phyloP scores from a whole-genome alignment of 352 stramenopile species.

The Phytophthora aleatoria region DNA sequence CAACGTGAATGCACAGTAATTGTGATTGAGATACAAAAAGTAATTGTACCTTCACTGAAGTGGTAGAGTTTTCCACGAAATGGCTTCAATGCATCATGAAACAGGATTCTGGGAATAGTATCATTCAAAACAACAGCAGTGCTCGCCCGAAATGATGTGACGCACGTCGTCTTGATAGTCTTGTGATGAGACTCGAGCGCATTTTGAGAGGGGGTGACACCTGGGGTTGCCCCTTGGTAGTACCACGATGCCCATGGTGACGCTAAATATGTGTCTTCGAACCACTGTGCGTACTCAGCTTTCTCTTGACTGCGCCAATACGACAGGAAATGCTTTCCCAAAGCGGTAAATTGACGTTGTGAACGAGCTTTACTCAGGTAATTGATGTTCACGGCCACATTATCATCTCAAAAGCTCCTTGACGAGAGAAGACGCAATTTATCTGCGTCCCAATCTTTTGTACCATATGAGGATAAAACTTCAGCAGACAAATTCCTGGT shows the following conservation, averaged over 20 bases:
- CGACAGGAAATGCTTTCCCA: background rate
- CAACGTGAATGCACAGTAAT: background rate
- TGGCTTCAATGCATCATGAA: slow-evolving; percentile 4
- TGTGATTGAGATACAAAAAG: background rate
- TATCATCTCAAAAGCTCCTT: slow-evolving; percentile 2
- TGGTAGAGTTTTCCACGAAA: background rate
- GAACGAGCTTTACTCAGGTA: slow-evolving; percentile 5
- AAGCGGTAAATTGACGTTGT: background rate
- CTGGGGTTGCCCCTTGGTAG: slow-evolving; percentile 5
- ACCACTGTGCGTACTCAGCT: slow-evolving; percentile 5
- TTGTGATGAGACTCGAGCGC: slow-evolving; percentile 14
- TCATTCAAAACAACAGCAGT: slow-evolving; percentile 16
- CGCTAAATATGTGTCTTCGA: slow-evolving; percentile 6
- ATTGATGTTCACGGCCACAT: slow-evolving; percentile 10
- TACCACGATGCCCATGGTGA: slow-evolving; percentile 1
- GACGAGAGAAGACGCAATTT: background rate
- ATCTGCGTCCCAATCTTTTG: background rate
- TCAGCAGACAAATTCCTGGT: slow-evolving; percentile 14
- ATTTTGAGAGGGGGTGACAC: slow-evolving; percentile 10
- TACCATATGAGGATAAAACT: slow-evolving; percentile 22
- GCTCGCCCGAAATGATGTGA: slow-evolving; percentile 3
- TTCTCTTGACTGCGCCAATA: slow-evolving; percentile 4
- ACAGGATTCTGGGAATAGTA: slow-evolving; percentile 6
- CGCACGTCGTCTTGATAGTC: background rate
- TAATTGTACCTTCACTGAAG: slow-evolving; percentile 10